A percentile compares a stretch with the other conserved stretches of the same genome.
Conservation (phyloP, 352 stramenopile species). For the Phytophthora crassamura region DNA sequence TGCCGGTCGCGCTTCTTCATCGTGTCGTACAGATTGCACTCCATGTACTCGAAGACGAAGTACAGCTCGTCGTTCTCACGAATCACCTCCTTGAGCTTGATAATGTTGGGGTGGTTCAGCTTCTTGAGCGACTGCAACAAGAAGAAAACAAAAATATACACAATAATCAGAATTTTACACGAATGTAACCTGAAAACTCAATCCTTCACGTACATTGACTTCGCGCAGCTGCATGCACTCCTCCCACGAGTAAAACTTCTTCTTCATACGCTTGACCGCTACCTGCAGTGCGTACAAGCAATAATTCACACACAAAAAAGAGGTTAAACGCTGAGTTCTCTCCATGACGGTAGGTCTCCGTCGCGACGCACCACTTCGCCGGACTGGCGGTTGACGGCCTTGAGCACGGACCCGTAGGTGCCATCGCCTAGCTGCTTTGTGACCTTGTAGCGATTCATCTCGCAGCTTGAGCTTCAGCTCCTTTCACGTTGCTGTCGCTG, state of each 20-base stretch:
- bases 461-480: constrained; percentile 1
- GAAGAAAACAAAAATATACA: constrained; percentile 3
- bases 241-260: constrained; percentile 96
- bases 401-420: constrained; percentile 96
- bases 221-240: constrained; percentile 98
- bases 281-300: constrained; percentile 52
- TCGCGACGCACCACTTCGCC: constrained; percentile 87
- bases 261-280: constrained; percentile 98
- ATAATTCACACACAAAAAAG: too few relatives aligned
- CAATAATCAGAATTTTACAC: neutral
- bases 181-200: neutral
- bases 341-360: neutral
- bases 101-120: constrained; percentile 97
- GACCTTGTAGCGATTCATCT: constrained; percentile 95
- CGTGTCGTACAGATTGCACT: constrained; percentile 97
- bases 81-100: constrained; percentile 99
- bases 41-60: constrained; percentile 99
- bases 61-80: constrained; percentile 97
- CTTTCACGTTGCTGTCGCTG: neutral
- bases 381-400: constrained; percentile 93
- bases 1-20: constrained; percentile 94
- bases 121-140: constrained; percentile 90
- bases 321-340: too few relatives aligned
- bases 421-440: constrained; percentile 96
- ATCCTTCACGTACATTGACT: constrained; percentile 86